These are phyloP conservation scores for Cryptococcus sp. DNA, from an alignment of 1,284 basidiomycete species.

Conservation along the genomic window DNA sequence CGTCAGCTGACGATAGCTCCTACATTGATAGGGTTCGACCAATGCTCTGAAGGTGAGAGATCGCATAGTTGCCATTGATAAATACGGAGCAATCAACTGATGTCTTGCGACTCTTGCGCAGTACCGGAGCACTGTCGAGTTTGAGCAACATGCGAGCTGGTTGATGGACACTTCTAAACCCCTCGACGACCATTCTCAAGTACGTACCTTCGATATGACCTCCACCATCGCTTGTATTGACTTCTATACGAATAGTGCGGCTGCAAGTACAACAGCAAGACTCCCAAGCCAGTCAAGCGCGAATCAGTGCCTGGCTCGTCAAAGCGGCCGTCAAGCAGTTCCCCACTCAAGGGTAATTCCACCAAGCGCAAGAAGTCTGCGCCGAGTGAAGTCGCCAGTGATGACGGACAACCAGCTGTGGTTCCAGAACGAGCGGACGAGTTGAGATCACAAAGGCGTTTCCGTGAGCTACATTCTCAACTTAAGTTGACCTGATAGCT, in stretches of 20 bases:
- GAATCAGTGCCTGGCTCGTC: constrained; percentile 7
- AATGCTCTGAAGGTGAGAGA: constrained; percentile 24
- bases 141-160: constrained; percentile 39
- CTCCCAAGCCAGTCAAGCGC: constrained; percentile 5
- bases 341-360: constrained; percentile 4
- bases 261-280: constrained; percentile 34
- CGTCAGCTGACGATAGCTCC: constrained; percentile 5
- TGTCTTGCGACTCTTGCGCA: constrained; percentile 3
- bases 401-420: constrained; percentile 11
- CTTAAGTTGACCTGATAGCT: too few species aligned
- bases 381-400: constrained; percentile 6
- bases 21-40: constrained; percentile 26
- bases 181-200: constrained; percentile 31
- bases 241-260: constrained; percentile 23
- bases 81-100: not conserved
- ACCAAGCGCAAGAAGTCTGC: constrained; percentile 8
- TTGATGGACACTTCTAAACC: constrained; percentile 33
- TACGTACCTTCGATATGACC: not conserved
- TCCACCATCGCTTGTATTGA: not conserved
- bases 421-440: constrained; percentile 27
- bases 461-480: constrained; percentile 12
- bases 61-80: not conserved
- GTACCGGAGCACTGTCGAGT: constrained; percentile 35
- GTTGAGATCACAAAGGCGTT: constrained; percentile 14
- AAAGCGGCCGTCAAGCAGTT: constrained; percentile 7